These are phyloP conservation scores for Arthroderma sp. DNA, from an alignment of 2,329 filamentous ascomycete species.

Conservation along the genomic window DNA sequence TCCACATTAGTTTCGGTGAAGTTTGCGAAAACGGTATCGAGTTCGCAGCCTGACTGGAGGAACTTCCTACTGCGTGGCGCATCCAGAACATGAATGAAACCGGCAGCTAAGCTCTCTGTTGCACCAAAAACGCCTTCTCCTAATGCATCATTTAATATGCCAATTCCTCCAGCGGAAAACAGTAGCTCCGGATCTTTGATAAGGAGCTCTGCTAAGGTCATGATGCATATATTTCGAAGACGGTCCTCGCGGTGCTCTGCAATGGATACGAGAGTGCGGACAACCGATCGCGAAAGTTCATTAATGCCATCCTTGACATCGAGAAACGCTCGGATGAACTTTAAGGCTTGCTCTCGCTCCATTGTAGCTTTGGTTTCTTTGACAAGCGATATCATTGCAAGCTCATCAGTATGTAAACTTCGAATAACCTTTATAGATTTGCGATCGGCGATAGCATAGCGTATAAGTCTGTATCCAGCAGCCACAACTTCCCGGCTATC, in stretches of 20 bases:
- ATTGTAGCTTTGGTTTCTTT: slow-evolving; percentile 96
- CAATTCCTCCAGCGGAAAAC: slow-evolving; percentile 70
- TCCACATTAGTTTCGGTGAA: slow-evolving; percentile 68
- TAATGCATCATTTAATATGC: slow-evolving; percentile 78
- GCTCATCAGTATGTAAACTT: slow-evolving; percentile 74
- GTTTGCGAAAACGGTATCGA: slow-evolving; percentile 78
- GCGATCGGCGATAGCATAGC: slow-evolving; percentile 87
- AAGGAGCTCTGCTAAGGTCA: slow-evolving; percentile 85
- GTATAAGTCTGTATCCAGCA: slow-evolving; percentile 81
- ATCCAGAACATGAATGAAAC: slow-evolving; percentile 84
- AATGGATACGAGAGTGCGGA: slow-evolving; percentile 79
- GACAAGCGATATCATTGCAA: slow-evolving; percentile 81
- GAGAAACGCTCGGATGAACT: slow-evolving; percentile 87
- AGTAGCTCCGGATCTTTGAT: slow-evolving; percentile 72
- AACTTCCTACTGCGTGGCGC: slow-evolving; percentile 67
- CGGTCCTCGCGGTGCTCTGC: slow-evolving; percentile 78
- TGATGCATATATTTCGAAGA: slow-evolving; percentile 75
- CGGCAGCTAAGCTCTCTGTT: slow-evolving; percentile 72
- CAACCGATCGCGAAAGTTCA: slow-evolving; percentile 75
- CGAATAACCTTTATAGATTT: slow-evolving; percentile 81
- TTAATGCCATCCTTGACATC: slow-evolving; percentile 86
- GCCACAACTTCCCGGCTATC: slow-evolving; percentile 93
- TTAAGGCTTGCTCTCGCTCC: slow-evolving; percentile 90
- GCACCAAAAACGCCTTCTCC: slow-evolving; percentile 85
- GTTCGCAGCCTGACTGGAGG: slow-evolving; percentile 73